phyloP scores from a whole-genome alignment of 768 basidiomycete species.

The Phlebiopsis gigantea region DNA sequence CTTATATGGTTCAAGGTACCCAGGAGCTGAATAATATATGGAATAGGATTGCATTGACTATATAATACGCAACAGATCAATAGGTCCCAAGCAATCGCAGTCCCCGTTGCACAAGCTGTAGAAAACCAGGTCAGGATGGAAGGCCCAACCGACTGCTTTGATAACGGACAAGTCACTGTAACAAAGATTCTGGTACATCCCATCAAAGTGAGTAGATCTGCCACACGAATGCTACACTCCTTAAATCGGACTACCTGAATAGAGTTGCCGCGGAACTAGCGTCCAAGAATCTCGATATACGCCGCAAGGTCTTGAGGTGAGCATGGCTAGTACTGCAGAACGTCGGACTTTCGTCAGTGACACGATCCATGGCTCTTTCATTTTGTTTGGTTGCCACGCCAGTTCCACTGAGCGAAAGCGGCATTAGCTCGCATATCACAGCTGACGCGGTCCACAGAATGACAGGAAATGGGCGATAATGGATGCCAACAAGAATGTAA shows the following conservation, averaged over 20 bases:
- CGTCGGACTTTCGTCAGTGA: no score
- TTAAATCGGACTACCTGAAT: no score
- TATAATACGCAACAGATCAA: neutral
- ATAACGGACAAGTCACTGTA: conserved; percentile 10
- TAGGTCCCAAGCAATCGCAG: neutral
- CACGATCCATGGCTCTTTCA: no score
- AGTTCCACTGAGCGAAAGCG: no score
- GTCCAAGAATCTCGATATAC: conserved; percentile 53
- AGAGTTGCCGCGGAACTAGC: conserved; percentile 73
- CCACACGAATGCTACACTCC: no score
- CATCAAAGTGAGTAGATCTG: conserved; percentile 48
- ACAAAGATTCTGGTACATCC: conserved; percentile 39
- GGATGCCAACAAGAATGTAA: conserved; percentile 42
- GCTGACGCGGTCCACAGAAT: conserved; percentile 35
- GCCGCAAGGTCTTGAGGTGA: conserved; percentile 60
- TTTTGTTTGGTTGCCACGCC: no score
- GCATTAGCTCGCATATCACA: neutral
- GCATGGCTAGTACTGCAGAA: conserved; percentile 11
- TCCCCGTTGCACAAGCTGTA: neutral
- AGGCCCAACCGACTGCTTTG: neutral
- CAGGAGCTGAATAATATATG: neutral
- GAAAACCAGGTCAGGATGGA: no score
- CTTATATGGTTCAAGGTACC: neutral
- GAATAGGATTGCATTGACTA: neutral
- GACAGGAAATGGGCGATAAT: conserved; percentile 72